phyloP scores from a whole-genome alignment of 345 rosid species.

The Jatropha curcas region DNA sequence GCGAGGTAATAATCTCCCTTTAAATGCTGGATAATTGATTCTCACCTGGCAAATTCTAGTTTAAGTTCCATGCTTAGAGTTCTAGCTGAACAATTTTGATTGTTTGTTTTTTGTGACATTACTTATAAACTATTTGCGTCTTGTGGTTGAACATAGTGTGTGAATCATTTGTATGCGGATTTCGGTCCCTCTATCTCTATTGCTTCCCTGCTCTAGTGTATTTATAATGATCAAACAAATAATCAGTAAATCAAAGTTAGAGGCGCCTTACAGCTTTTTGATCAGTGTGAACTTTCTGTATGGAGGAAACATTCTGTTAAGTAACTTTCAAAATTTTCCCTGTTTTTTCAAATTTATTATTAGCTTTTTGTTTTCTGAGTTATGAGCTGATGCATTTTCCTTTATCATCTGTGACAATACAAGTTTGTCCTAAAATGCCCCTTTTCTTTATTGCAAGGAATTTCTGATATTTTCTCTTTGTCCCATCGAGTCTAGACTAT shows the following conservation, averaged over 20 bases:
- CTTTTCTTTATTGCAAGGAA: slow-evolving; percentile 20
- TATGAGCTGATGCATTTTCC: background rate
- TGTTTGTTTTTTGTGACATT: background rate
- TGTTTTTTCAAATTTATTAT: background rate
- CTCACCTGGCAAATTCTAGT: background rate
- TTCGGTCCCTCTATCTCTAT: background rate
- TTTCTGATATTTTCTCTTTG: slow-evolving; percentile 34
- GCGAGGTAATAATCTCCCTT: slow-evolving; percentile 68
- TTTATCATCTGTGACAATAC: slow-evolving; percentile 9
- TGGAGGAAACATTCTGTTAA: background rate
- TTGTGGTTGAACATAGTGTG: background rate
- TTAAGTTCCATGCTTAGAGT: background rate
- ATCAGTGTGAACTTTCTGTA: background rate
- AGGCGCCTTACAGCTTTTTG: slow-evolving; percentile 16
- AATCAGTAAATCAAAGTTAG: slow-evolving; percentile 6
- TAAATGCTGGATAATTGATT: background rate
- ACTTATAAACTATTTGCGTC: background rate
- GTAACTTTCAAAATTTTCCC: background rate
- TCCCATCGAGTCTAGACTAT: slow-evolving; percentile 57
- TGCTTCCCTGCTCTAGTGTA: background rate
- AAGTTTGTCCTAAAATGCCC: slow-evolving; percentile 12
- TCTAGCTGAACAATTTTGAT: background rate
- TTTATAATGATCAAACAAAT: background rate
- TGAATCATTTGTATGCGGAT: background rate
- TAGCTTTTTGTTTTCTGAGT: slow-evolving; percentile 4